A percentile compares a stretch with the other conserved stretches of the same genome.
phyloP scores from a whole-genome alignment of 495 filamentous ascomycete genomes.

The Pseudomonodictys pantanalensis region DNA sequence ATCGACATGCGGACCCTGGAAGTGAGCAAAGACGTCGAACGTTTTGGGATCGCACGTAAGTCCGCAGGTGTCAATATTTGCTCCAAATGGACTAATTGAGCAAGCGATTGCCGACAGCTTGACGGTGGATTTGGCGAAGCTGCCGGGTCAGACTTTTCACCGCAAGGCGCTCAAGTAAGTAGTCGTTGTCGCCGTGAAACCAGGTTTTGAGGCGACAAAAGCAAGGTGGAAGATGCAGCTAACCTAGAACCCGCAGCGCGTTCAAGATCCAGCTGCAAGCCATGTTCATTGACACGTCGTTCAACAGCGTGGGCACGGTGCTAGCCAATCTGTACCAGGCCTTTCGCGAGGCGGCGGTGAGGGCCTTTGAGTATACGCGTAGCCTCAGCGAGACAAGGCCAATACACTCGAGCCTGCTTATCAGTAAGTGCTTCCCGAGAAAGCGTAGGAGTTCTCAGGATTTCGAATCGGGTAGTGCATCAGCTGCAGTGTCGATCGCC shows the following conservation, averaged over 20 bases:
- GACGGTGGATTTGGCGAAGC: slow-evolving; percentile 68
- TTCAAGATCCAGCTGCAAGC: slow-evolving; percentile 85
- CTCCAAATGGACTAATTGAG: slow-evolving; percentile 17
- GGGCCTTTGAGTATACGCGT: slow-evolving; percentile 76
- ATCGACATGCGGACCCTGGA: slow-evolving; percentile 78
- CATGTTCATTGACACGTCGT: slow-evolving; percentile 83
- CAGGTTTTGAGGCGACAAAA: slow-evolving; percentile 13
- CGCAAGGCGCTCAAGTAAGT: slow-evolving; percentile 68
- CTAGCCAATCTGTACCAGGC: slow-evolving; percentile 69
- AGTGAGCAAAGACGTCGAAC: slow-evolving; percentile 59
- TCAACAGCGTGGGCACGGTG: slow-evolving; percentile 69
- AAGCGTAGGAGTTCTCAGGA: neutral
- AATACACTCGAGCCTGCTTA: slow-evolving; percentile 55
- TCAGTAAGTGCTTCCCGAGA: slow-evolving; percentile 50
- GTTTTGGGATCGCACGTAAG: slow-evolving; percentile 48
- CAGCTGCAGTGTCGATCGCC: slow-evolving; percentile 29
- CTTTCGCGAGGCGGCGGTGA: slow-evolving; percentile 74
- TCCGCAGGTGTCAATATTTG: slow-evolving; percentile 14
- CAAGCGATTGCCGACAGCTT: slow-evolving; percentile 58
- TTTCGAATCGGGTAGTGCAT: slow-evolving; percentile 14
- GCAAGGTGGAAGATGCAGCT: too few species aligned
- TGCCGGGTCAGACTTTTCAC: slow-evolving; percentile 70
- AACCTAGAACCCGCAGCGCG: slow-evolving; percentile 46
- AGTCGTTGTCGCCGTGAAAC: slow-evolving; percentile 1
- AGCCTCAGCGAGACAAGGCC: slow-evolving; percentile 56